Conservation (phyloP, 2,329 filamentous ascomycete genomes). For the Aspergillus sp. region DNA sequence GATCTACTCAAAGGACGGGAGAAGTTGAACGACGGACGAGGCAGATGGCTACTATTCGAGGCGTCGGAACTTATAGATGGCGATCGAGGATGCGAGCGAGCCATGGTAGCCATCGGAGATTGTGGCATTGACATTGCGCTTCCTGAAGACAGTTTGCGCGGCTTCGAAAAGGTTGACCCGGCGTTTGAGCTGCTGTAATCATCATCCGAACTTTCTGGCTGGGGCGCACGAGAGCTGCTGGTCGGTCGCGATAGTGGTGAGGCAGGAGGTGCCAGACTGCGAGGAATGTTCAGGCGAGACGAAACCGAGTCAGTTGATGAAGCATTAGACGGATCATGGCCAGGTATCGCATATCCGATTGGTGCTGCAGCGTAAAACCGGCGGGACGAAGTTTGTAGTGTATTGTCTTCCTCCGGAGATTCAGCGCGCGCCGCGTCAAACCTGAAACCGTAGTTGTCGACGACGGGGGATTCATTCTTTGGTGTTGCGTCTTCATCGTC, state of each 20-base stretch:
- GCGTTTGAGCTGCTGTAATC: conserved; percentile 65
- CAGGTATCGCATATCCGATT: conserved; percentile 16
- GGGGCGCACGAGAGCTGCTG: conserved; percentile 63
- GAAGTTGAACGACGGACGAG: conserved; percentile 86
- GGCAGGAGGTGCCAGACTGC: conserved; percentile 51
- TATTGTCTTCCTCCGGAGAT: conserved; percentile 37
- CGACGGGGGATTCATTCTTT: conserved; percentile 28
- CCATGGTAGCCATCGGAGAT: conserved; percentile 67
- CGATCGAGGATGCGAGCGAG: conserved; percentile 70
- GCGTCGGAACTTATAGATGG: conserved; percentile 84
- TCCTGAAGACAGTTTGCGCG: conserved; percentile 78
- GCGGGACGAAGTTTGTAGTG: conserved; percentile 18
- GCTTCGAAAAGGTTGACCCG: conserved; percentile 66
- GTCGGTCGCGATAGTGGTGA: conserved; percentile 49
- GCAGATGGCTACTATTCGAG: conserved; percentile 66
- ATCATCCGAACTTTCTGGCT: conserved; percentile 68
- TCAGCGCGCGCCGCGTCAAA: conserved; percentile 37
- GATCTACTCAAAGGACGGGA: conserved; percentile 79
- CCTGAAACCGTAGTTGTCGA: conserved; percentile 20
- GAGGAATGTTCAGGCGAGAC: conserved; percentile 43
- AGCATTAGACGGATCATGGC: conserved; percentile 34
- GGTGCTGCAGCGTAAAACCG: conserved; percentile 27
- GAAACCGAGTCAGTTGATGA: conserved; percentile 42
- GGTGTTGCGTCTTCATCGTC: conserved; percentile 43
- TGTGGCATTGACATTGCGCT: conserved; percentile 65